These are phyloP conservation scores for Rhododendron ovatum DNA, from an alignment of 148 eudicot genomes.

Conservation along the genomic window DNA sequence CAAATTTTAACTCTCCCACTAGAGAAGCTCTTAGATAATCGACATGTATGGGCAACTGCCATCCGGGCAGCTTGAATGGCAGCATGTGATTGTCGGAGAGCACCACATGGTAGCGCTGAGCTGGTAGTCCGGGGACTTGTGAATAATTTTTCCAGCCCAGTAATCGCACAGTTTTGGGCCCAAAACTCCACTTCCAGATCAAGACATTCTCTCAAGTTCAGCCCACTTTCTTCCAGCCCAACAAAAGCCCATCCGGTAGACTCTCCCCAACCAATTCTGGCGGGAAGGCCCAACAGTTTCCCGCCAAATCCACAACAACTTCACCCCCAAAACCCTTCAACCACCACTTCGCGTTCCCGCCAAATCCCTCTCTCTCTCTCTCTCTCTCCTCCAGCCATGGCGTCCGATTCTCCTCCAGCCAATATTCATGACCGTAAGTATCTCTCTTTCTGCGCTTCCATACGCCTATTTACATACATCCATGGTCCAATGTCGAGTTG, in stretches of 20 bases:
- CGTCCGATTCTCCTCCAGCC: slow-evolving; percentile 65
- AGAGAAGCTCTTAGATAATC: too few relatives aligned
- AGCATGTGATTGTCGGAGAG: not conserved
- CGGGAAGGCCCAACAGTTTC: slow-evolving; percentile 8
- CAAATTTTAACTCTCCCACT: too few relatives aligned
- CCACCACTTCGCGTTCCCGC: not conserved
- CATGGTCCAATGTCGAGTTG: too few relatives aligned
- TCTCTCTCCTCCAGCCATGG: slow-evolving; percentile 37
- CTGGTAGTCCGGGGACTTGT: not conserved
- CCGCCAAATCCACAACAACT: slow-evolving; percentile 8
- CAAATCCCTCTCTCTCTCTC: slow-evolving; percentile 7
- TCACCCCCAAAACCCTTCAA: not conserved
- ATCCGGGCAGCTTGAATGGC: too few relatives aligned
- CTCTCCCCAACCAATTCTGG: not conserved
- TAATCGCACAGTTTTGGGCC: not conserved
- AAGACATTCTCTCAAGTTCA: not conserved
- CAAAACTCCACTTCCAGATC: not conserved
- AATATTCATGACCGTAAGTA: slow-evolving; percentile 37
- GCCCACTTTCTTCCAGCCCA: not conserved
- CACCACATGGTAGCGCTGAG: not conserved
- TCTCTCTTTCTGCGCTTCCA: not conserved
- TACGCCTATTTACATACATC: not conserved
- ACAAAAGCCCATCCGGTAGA: not conserved
- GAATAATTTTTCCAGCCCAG: not conserved
- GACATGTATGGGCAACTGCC: too few relatives aligned